phyloP scores from a whole-genome alignment of 1,284 basidiomycete species.

The Peniophora sp. region DNA sequence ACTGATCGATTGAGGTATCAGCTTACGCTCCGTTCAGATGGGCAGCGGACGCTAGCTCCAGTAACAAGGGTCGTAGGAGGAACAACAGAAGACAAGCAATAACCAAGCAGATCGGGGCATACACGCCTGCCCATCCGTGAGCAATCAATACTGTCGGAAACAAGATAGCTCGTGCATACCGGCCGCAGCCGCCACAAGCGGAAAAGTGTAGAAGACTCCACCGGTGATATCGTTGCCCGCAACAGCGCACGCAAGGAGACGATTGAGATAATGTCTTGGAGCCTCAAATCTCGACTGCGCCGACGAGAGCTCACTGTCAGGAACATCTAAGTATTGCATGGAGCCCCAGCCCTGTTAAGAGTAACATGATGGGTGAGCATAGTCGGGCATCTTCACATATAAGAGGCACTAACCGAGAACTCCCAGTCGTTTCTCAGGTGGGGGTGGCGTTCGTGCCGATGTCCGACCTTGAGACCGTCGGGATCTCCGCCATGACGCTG shows the following conservation, averaged over 20 bases:
- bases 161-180: slow-evolving; percentile 31
- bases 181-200: slow-evolving; percentile 50
- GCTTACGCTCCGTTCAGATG: slow-evolving; percentile 59
- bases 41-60: slow-evolving; percentile 58
- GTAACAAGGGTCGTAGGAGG: slow-evolving; percentile 65
- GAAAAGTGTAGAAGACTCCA: slow-evolving; percentile 64
- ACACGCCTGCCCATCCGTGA: slow-evolving; percentile 22
- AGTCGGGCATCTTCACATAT: not conserved
- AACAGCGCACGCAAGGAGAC: slow-evolving; percentile 25
- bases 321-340: slow-evolving; percentile 11
- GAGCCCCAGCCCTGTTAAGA: slow-evolving; percentile 11
- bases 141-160: not conserved
- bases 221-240: slow-evolving; percentile 65
- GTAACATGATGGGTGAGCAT: not conserved
- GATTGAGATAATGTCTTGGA: slow-evolving; percentile 7
- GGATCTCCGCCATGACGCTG: slow-evolving; percentile 9
- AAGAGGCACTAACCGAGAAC: slow-evolving; percentile 8
- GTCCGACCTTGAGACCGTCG: slow-evolving; percentile 9
- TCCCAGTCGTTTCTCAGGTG: slow-evolving; percentile 10
- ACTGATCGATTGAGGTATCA: slow-evolving; percentile 50
- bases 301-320: slow-evolving; percentile 3
- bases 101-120: slow-evolving; percentile 58
- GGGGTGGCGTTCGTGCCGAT: slow-evolving; percentile 6
- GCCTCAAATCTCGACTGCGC: slow-evolving; percentile 4
- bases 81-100: slow-evolving; percentile 52